Base-by-base conservation (phyloP, 257 asterid genomes). In the Fraxinus cuspidata region DNA sequence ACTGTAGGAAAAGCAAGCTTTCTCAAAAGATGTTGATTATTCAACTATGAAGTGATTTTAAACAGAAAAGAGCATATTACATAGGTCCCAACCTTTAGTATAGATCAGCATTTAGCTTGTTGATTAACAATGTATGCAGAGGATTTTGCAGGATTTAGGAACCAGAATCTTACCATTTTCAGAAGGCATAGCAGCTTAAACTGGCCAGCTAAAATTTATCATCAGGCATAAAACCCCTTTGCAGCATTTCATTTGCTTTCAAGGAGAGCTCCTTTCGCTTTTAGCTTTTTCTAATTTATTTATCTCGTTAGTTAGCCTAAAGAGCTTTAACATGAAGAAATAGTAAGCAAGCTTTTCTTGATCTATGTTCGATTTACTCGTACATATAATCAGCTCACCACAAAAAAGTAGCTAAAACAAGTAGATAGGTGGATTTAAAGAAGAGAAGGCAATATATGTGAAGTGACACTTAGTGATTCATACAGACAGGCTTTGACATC, bases 191-290 rank as follows among this genome's bases (percentile, higher is more conserved):
- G 49, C 71, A 58, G 53, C 76, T 78, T 37, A 67, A 80, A 31
- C 66, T 56, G 67, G 29, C 47, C 31, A 53, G 60, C 86, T 88
- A 92, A 83, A 90, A 92, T 79, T 83, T 89, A 72, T 92, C 96
- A 79, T 90, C 97, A 12, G 93, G 97, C 76, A 77, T 86, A 66
- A 92, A 92, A 11, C 96, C 97, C 86, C 71, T 81, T 70, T 76
- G 82, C 86, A 92, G 81, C 97, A 92, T 92, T 78, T 89, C 92
- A 82, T 89, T 27, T 27, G 28, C 28, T 27, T 27, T 1, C 28
- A 27, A 27, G 28, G 28, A 27, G 28, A 27, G 28, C 28, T 27
- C 1, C 28, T 1, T 27, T 27, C 28, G 28, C 28, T 27, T 27
- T 27, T 27, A 27, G 28, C 28, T 27, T 27, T 27, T 27, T 27